phyloP scores from a whole-genome alignment of 768 basidiomycete genomes.

The Thelephora ganbajun region DNA sequence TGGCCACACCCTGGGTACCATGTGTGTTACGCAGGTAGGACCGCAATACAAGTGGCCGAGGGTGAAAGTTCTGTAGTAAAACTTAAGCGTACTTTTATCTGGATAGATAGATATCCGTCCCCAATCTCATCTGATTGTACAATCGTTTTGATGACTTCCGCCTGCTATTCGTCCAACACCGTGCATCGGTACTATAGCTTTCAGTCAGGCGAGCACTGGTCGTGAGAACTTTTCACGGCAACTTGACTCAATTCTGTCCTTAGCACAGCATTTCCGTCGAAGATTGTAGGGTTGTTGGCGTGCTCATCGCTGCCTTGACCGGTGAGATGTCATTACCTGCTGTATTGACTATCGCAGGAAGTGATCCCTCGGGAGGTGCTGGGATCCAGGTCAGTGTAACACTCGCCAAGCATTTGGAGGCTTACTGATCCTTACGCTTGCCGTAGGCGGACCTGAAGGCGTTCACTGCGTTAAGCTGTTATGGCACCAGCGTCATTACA shows the following conservation, averaged over 20 bases:
- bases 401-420: not conserved
- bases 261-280: too few species aligned
- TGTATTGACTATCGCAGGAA: conserved; percentile 64
- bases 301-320: not conserved
- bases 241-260: too few species aligned
- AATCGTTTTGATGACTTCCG: too few species aligned
- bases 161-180: too few species aligned
- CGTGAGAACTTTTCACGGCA: too few species aligned
- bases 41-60: conserved; percentile 47
- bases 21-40: conserved; percentile 69
- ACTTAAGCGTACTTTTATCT: too few species aligned
- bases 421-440: not conserved
- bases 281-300: not conserved
- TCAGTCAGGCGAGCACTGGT: too few species aligned
- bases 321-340: conserved; percentile 17
- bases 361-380: conserved; percentile 77
- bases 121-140: too few species aligned
- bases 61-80: conserved; percentile 25
- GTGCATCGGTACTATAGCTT: too few species aligned
- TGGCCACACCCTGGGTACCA: conserved; percentile 77
- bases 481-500: conserved; percentile 71
- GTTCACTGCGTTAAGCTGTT: conserved; percentile 64
- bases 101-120: too few species aligned
- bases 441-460: conserved; percentile 76
- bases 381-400: conserved; percentile 60